Evolutionary conservation across 1,284 basidiomycete species (phyloP), one percentile per base, ranked within the genome.

Genomic region (Ganoderma sinense): DNA sequence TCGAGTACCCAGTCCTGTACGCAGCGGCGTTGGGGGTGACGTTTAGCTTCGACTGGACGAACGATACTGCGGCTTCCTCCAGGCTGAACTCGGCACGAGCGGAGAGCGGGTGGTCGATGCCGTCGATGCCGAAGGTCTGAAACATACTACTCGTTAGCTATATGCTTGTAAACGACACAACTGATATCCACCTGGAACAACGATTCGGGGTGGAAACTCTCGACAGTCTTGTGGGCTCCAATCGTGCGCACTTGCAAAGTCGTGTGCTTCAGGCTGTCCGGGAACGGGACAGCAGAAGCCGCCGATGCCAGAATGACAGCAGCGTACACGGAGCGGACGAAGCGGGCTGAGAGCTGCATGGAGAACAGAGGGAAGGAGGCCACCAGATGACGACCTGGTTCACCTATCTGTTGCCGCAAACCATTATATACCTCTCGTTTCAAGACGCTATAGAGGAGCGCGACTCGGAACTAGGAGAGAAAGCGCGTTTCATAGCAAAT

Each of bases 161-260:
- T 14, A 23, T 76, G 82, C 10, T 62, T 16, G 33, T 48, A 13
- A 11, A 41, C 7, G 55, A 55, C 16, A 2, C 26, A 41, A 4
- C 14, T 8, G 23, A 33, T 14, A 14, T 76, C 51, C 60, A 84
- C 85, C 79, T 85, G 81, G 75, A 81, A 85, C 5, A 81, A 81
- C 11, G 82, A 81, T 68, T 80, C 82, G 14, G 84, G 85, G 71
- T 85, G 82, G 78, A 82, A 87, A 60, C 80, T 78, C 75, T 83
- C 81, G 40, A 86, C 63, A 68, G 78, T 66, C 39, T 84, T 70
- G 33, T 77, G 79, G 29, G 78, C 76, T n/a, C 75, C 77, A 48
- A 86, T 71, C 48, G 79, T 71, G 26, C 83, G 82, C 33, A 77
- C 68, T 45, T 81, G 79, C 71, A 84, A 82, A 10, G 84, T 86